These are phyloP conservation scores for Zoysia matrella DNA, from an alignment of 202 grass and related monocot genomes.

Conservation along the genomic window DNA sequence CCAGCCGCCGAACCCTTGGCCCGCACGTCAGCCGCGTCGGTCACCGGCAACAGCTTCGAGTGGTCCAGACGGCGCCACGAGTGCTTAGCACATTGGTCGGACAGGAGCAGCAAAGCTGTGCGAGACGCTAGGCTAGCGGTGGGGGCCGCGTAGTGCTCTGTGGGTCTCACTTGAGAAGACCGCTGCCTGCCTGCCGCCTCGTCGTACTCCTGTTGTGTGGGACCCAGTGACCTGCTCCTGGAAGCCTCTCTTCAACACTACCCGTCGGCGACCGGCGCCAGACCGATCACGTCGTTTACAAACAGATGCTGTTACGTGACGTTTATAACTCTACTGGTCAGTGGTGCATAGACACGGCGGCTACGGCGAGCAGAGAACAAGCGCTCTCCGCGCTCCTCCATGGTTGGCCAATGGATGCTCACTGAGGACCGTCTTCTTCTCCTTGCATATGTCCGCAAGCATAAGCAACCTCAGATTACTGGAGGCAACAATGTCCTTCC, in stretches of 20 bases:
- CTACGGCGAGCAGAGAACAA: too few species aligned
- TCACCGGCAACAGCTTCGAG: constrained; percentile 10
- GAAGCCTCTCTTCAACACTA: background rate
- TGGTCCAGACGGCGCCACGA: constrained; percentile 20
- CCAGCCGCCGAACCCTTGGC: too few species aligned
- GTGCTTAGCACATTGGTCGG: background rate
- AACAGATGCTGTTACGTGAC: too few species aligned
- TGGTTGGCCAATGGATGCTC: too few species aligned
- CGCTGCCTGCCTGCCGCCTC: background rate
- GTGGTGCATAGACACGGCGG: too few species aligned
- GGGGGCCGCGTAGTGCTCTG: background rate
- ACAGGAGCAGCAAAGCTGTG: background rate
- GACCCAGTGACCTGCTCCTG: background rate
- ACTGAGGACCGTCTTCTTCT: too few species aligned
- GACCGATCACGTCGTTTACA: background rate
- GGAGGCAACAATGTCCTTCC: too few species aligned
- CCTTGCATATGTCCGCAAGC: too few species aligned
- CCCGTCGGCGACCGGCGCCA: background rate
- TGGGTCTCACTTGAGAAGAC: background rate
- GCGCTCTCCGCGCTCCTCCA: too few species aligned
- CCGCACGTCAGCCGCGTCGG: constrained; percentile 2
- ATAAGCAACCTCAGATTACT: too few species aligned
- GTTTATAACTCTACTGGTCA: too few species aligned
- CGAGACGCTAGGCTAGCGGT: background rate
- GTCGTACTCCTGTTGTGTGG: background rate